phyloP scores from a whole-genome alignment of 2,329 filamentous ascomycete species.

The Lasiodiplodia hormozganensis region DNA sequence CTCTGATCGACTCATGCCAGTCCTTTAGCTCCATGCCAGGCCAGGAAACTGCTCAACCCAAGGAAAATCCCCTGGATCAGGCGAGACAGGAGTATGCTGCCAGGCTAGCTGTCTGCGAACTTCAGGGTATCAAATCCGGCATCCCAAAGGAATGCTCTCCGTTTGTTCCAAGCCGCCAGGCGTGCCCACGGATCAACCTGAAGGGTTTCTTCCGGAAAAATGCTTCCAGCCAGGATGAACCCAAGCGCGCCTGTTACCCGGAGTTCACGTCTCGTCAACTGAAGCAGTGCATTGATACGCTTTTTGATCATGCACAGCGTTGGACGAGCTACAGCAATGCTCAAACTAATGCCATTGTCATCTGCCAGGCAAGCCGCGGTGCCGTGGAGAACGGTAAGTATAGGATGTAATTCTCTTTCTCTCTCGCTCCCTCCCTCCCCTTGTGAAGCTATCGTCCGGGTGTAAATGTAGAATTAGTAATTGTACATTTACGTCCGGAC shows the following conservation, averaged over 20 bases:
- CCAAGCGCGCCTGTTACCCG: conserved; percentile 41
- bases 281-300: conserved; percentile 59
- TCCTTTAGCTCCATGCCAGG: conserved; percentile 48
- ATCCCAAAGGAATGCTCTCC: conserved; percentile 60
- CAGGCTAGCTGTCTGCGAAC: conserved; percentile 68
- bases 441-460: no score
- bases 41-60: neutral
- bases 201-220: conserved; percentile 35
- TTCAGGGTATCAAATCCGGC: conserved; percentile 58
- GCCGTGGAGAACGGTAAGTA: conserved; percentile 62
- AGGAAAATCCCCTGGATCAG: conserved; percentile 39
- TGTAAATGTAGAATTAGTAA: no score
- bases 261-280: conserved; percentile 47
- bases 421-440: neutral
- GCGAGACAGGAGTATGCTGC: conserved; percentile 66
- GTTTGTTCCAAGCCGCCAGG: conserved; percentile 52
- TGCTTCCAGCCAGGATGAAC: conserved; percentile 31
- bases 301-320: conserved; percentile 62
- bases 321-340: conserved; percentile 72
- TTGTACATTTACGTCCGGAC: no score
- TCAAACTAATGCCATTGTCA: conserved; percentile 65
- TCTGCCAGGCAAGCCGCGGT: conserved; percentile 67
- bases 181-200: conserved; percentile 36
- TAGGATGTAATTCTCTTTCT: neutral
- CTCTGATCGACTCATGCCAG: conserved; percentile 62